A percentile compares a stretch with the other conserved stretches of the same genome.
Evolutionary conservation across 2,329 filamentous ascomycete genomes (phyloP).

Genomic region (Pseudogymnoascus sp.): DNA sequence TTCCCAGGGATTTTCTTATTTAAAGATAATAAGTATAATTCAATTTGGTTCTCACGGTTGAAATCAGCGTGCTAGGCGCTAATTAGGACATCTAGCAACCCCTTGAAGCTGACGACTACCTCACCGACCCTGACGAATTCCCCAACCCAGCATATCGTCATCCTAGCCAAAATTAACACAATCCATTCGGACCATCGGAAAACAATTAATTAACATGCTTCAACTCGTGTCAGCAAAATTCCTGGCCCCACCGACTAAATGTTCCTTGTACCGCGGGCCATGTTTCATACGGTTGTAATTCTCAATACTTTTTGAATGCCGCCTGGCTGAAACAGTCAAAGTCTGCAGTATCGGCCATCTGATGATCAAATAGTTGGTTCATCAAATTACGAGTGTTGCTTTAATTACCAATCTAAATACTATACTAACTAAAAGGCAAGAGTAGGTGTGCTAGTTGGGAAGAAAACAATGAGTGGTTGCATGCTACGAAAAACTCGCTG

Average conservation of each 20-base stretch:
- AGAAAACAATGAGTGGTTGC: too few species aligned
- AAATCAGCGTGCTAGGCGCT: neutral
- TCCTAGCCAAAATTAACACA: neutral
- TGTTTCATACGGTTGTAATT: conserved; percentile 42
- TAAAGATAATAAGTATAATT: neutral
- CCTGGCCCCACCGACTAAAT: conserved; percentile 34
- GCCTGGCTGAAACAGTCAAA: conserved; percentile 45
- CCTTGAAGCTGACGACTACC: neutral
- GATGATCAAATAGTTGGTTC: conserved; percentile 36
- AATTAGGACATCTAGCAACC: neutral
- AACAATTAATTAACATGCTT: conserved; percentile 18
- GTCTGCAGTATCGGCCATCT: conserved; percentile 41
- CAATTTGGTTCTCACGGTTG: neutral
- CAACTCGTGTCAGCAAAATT: conserved; percentile 44
- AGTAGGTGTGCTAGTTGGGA: too few species aligned
- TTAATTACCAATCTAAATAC: neutral
- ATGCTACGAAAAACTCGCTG: neutral
- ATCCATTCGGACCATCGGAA: neutral
- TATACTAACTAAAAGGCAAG: too few species aligned
- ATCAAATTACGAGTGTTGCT: neutral
- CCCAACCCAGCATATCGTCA: neutral
- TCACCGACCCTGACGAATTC: neutral
- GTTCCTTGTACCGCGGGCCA: conserved; percentile 40
- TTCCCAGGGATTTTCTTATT: neutral
- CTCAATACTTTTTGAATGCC: conserved; percentile 37